Percentiles rank a stretch among this genome's conserved stretches.
These are phyloP conservation scores for Penicillium verrucosum DNA, from an alignment of 2,329 filamentous ascomycete genomes.

Conservation along the genomic window DNA sequence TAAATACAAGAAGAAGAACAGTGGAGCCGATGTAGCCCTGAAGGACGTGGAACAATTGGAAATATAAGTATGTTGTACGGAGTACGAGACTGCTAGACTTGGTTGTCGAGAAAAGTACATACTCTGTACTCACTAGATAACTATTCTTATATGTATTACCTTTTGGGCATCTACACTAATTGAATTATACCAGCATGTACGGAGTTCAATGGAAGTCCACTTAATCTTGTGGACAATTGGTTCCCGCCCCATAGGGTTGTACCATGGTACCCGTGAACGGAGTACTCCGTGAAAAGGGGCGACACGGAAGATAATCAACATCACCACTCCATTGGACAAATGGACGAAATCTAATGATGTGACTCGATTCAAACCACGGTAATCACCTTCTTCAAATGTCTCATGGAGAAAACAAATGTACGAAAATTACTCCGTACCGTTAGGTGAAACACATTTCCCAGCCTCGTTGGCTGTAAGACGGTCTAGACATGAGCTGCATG, in stretches of 20 bases:
- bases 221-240: not conserved
- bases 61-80: not conserved
- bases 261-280: not conserved
- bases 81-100: too few species aligned
- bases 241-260: not conserved
- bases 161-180: not conserved
- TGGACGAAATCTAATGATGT: not conserved
- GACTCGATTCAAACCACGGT: not conserved
- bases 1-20: not conserved
- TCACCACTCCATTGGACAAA: not conserved
- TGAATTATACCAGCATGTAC: not conserved
- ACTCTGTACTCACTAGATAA: too few species aligned
- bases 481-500: constrained; percentile 20
- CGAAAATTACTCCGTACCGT: not conserved
- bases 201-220: not conserved
- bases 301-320: not conserved
- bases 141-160: not conserved
- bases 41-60: not conserved
- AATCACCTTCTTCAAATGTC: not conserved
- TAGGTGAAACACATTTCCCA: constrained; percentile 1
- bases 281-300: not conserved
- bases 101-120: too few species aligned
- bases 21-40: not conserved
- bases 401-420: constrained; percentile 1
- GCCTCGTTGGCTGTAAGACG: constrained; percentile 4